Base-by-base conservation (phyloP, 345 rosid genomes). In the Mallotus nudiflorus region DNA sequence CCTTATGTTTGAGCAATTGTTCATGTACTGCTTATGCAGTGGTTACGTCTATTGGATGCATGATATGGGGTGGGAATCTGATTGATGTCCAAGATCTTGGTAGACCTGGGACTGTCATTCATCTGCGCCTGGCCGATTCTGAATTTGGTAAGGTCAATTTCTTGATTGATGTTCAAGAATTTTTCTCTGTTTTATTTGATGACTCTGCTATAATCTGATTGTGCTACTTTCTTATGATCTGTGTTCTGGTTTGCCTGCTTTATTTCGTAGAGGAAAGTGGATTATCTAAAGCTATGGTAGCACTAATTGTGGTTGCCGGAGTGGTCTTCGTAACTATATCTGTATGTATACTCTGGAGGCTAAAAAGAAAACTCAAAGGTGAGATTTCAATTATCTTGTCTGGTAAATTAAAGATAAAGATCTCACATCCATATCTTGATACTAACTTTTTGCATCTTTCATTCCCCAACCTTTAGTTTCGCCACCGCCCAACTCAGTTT, bases 11-110 rank as follows among this genome's bases (percentile, higher is more conserved):
- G 20, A 54, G 60, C 9, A 79, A 86, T 69, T 92, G 96, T 75
- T 88, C 93, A 4, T 92, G 97, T 48, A 76, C 48, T 11, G 96
- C 90, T 0, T 92, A 63, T 71, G 81, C 96, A 0, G 48, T 44
- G 19, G 40, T 82, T 35, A 5, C 16, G 27, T 81, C 82, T 37
- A 77, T 84, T 51, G 78, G 94, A 24, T 90, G 98, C 74, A 77
- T 90, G 84, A 20, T 79, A 20, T 92, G 98, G 96, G 35, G 5
- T 5, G 78, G 42, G 58, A 82, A 84, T 35, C 77, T 92, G 78
- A 44, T 90, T 20, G 92, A 90, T 82, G 55, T 82, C 8, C 81
- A 85, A 77, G 35, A 80, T 35, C 80, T 87, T 24, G 68, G n/a
- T 9, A 0, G 58, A 0, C 82, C 70, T 62, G 90, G 87, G 59